Evolutionary conservation across 2,329 filamentous ascomycete genomes (phyloP).

Genomic region (Colletotrichum cuscutae): DNA sequence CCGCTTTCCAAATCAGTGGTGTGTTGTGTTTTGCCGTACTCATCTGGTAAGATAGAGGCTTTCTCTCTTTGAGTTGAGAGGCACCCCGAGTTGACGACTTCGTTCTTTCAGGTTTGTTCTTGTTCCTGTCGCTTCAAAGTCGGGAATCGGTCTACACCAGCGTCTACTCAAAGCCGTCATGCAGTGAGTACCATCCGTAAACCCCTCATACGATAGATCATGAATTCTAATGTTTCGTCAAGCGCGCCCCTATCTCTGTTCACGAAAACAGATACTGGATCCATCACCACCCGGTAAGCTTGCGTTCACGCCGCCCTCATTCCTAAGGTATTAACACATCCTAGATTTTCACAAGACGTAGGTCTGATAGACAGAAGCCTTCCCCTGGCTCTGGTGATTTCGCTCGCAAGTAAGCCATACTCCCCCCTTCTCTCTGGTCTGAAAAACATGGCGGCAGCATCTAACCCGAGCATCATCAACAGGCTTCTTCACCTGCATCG

Average conservation of each 20-base stretch:
- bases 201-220: not conserved
- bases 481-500: slow-evolving; percentile 41
- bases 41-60: slow-evolving; percentile 16
- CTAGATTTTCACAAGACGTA: slow-evolving; percentile 40
- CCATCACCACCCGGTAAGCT: slow-evolving; percentile 39
- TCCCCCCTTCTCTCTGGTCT: not conserved
- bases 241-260: slow-evolving; percentile 36
- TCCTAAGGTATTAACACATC: no score
- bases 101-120: slow-evolving; percentile 21
- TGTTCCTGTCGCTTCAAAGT: slow-evolving; percentile 22
- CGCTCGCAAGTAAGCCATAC: slow-evolving; percentile 26
- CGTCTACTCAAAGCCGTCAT: slow-evolving; percentile 28
- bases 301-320: slow-evolving; percentile 10
- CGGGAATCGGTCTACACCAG: slow-evolving; percentile 29
- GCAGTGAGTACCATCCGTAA: not conserved
- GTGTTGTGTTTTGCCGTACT: slow-evolving; percentile 30
- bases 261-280: slow-evolving; percentile 37
- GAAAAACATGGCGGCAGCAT: not conserved
- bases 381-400: slow-evolving; percentile 37
- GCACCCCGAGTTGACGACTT: not conserved
- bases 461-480: not conserved
- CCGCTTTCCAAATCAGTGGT: slow-evolving; percentile 20
- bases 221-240: not conserved
- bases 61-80: no score
- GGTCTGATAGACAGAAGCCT: slow-evolving; percentile 40